Conservation (phyloP, 768 basidiomycete genomes). For the Mrakia frigida region DNA sequence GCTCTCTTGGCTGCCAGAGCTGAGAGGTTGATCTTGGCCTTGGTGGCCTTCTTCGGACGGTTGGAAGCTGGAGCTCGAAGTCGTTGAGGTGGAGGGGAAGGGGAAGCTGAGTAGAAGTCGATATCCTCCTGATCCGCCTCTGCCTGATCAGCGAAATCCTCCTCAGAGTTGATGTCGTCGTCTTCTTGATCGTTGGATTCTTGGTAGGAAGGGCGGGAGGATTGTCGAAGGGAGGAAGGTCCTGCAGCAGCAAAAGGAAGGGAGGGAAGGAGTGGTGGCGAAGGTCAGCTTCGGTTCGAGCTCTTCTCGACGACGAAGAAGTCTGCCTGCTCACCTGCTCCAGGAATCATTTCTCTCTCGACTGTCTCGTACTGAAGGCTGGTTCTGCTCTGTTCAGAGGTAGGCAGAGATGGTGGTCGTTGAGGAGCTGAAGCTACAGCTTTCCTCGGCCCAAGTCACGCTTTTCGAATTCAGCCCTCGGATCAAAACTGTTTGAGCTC, state of each 20-base stretch:
- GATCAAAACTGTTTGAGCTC: not conserved
- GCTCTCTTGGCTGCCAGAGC: constrained; percentile 63
- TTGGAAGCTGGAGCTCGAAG: not conserved
- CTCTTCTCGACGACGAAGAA: not conserved
- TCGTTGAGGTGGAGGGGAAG: constrained; percentile 26
- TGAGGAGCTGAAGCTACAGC: not conserved
- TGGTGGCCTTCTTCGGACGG: constrained; percentile 2
- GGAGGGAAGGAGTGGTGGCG: not conserved
- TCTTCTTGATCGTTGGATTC: not conserved
- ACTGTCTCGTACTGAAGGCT: not conserved
- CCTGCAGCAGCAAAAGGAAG: not conserved
- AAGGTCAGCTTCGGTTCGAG: not conserved
- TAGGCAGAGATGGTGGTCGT: not conserved
- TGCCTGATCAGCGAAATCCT: constrained; percentile 13
- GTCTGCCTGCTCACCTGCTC: constrained; percentile 10
- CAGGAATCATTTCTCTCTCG: constrained; percentile 10
- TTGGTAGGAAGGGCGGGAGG: constrained; percentile 1
- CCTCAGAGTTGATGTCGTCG: constrained; percentile 22
- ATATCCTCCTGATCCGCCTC: constrained; percentile 24
- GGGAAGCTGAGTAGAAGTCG: constrained; percentile 29
- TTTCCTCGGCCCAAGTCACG: not conserved
- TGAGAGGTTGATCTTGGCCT: constrained; percentile 74
- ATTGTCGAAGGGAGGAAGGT: constrained; percentile 30
- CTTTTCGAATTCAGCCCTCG: not conserved
- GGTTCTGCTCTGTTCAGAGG: not conserved